Evolutionary conservation across 106 monocot genomes (phyloP).

Genomic region (Dioscorea alata): DNA sequence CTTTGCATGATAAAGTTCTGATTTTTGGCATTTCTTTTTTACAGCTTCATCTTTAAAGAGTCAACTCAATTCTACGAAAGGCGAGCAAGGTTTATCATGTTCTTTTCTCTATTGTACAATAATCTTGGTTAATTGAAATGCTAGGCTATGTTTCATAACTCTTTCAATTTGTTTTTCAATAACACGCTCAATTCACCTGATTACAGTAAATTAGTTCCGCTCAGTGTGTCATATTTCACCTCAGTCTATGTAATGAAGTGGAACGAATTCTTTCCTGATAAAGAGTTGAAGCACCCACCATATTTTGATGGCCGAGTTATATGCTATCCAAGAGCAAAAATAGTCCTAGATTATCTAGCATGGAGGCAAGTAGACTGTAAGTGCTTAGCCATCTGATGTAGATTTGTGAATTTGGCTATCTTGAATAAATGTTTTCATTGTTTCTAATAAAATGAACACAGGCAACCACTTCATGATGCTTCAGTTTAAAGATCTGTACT

Average conservation of each 20-base stretch:
- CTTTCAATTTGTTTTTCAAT: neutral
- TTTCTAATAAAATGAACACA: neutral
- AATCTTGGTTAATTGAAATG: too few species aligned
- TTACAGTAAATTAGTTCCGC: conserved; percentile 82
- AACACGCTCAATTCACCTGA: conserved; percentile 11
- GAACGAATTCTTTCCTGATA: conserved; percentile 81
- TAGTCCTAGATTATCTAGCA: conserved; percentile 71
- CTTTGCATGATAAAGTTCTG: too few species aligned
- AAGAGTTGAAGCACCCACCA: conserved; percentile 60
- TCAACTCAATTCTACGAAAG: conserved; percentile 61
- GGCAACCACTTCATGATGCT: neutral
- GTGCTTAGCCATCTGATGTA: conserved; percentile 16
- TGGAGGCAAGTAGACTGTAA: conserved; percentile 97
- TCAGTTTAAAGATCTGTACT: too few species aligned
- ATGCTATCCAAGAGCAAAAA: conserved; percentile 70
- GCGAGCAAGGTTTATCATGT: conserved; percentile 47
- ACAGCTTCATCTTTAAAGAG: conserved; percentile 87
- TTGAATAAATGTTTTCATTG: too few species aligned
- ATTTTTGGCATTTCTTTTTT: neutral
- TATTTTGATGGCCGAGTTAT: conserved; percentile 83
- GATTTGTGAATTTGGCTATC: neutral
- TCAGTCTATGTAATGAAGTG: conserved; percentile 83
- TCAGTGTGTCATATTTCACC: conserved; percentile 81
- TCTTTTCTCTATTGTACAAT: too few species aligned
- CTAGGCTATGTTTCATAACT: neutral